Conservation (phyloP, 352 stramenopile genomes). For the Phytophthora pseudosyringae region DNA sequence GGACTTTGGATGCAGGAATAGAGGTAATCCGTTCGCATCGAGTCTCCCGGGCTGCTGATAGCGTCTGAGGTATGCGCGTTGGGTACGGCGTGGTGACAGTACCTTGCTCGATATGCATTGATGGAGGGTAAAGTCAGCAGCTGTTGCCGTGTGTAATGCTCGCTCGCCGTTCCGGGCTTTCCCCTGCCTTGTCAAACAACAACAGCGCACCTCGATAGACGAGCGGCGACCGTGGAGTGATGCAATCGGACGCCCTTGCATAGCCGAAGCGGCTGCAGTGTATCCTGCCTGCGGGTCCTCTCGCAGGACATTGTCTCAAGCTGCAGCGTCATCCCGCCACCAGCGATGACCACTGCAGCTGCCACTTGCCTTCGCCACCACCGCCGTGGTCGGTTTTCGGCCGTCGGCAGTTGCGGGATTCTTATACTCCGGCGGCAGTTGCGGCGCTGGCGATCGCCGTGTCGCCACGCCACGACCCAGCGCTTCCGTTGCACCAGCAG, state of each 20-base stretch:
- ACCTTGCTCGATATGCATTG: conserved; percentile 2
- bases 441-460: conserved; percentile 6
- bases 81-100: neutral
- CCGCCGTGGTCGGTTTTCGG: neutral
- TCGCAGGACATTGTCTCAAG: conserved; percentile 7
- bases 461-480: conserved; percentile 13
- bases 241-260: conserved; percentile 13
- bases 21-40: neutral
- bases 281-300: conserved; percentile 1
- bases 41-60: neutral
- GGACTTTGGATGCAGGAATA: conserved; percentile 5
- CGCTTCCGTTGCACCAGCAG: conserved; percentile 27
- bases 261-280: conserved; percentile 3
- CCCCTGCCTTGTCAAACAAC: conserved; percentile 24
- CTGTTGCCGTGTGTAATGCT: conserved; percentile 26
- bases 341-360: neutral
- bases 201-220: conserved; percentile 2
- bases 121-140: conserved; percentile 6
- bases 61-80: neutral
- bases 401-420: neutral
- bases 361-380: neutral
- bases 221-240: conserved; percentile 18
- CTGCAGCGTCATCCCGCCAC: conserved; percentile 2
- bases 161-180: conserved; percentile 16
- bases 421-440: neutral